Conservation (phyloP, 2,329 filamentous ascomycete species). For the Acarospora socialis region DNA sequence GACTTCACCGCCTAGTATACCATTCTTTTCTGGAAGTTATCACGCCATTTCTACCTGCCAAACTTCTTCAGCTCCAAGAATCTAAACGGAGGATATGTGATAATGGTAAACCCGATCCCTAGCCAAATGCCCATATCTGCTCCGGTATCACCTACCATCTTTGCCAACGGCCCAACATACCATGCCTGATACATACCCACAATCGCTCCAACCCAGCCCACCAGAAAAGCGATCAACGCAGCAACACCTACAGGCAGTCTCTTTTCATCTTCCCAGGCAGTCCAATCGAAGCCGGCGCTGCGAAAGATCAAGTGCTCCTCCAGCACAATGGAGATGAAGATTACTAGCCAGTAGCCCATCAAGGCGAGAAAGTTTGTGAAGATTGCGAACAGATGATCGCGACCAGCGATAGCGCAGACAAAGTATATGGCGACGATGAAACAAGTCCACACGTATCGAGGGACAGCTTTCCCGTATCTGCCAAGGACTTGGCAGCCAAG, state of each 20-base stretch:
- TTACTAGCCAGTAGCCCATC: constrained; percentile 57
- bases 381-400: constrained; percentile 45
- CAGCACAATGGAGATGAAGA: constrained; percentile 49
- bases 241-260: constrained; percentile 50
- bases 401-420: constrained; percentile 49
- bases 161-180: constrained; percentile 51
- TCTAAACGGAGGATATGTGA: constrained; percentile 17
- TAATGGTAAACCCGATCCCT: constrained; percentile 7
- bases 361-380: constrained; percentile 56
- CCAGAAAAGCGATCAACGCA: constrained; percentile 44
- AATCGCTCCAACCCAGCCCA: no score
- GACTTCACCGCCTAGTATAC: no score
- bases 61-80: constrained; percentile 21
- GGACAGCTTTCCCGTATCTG: constrained; percentile 41
- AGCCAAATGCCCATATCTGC: constrained; percentile 13
- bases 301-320: constrained; percentile 51
- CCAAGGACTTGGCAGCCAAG: constrained; percentile 57
- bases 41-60: constrained; percentile 18
- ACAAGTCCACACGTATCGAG: constrained; percentile 51
- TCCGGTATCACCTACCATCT: constrained; percentile 38
- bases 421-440: constrained; percentile 48
- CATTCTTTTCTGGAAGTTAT: no score
- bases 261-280: constrained; percentile 42
- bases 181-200: constrained; percentile 39
- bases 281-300: constrained; percentile 46